Evolutionary conservation across 2,329 filamentous ascomycete species (phyloP).

Genomic region (Parastagonospora nodorum): DNA sequence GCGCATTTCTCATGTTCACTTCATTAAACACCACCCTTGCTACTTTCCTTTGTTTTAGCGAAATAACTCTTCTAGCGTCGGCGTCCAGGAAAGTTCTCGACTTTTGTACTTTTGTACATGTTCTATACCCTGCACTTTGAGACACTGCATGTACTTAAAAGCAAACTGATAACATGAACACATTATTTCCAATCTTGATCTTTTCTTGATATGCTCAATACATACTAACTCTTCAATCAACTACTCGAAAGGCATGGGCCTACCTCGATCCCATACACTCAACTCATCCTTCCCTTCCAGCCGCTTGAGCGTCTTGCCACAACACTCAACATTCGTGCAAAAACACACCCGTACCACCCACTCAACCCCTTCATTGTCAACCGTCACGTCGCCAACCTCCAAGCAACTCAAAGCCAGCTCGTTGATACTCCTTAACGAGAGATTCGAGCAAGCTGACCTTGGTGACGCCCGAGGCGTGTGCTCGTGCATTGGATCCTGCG

Average conservation of each 20-base stretch:
- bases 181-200: not conserved
- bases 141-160: constrained; percentile 1
- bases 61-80: not conserved
- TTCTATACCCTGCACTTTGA: constrained; percentile 22
- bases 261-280: not conserved
- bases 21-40: not conserved
- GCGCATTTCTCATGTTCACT: not conserved
- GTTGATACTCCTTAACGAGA: not conserved
- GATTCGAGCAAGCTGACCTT: no score
- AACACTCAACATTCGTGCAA: not conserved
- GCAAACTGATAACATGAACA: not conserved
- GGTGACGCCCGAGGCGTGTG: no score
- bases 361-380: not conserved
- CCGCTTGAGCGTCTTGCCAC: not conserved
- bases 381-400: not conserved
- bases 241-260: not conserved
- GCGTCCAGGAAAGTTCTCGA: constrained; percentile 1
- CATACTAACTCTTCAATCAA: not conserved
- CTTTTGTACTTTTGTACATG: constrained; percentile 8
- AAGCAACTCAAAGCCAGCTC: not conserved
- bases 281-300: not conserved
- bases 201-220: not conserved
- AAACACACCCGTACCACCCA: constrained; percentile 2
- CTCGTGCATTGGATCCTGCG: not conserved
- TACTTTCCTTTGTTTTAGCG: constrained; percentile 2